phyloP scores from a whole-genome alignment of 495 filamentous ascomycete species.

The Aspergillus haitiensis region DNA sequence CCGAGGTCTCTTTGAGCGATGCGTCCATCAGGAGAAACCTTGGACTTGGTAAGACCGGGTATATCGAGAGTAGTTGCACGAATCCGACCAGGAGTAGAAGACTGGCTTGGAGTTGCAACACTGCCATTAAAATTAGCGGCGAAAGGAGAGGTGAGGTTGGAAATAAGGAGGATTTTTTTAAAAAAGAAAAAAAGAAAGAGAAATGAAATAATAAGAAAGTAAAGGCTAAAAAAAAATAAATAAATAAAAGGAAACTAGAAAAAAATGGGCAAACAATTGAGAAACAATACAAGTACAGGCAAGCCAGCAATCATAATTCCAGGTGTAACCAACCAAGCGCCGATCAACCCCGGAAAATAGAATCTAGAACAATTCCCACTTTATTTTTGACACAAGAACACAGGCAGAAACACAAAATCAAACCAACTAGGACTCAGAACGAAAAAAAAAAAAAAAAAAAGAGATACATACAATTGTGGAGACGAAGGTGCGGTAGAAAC shows the following conservation, averaged over 20 bases:
- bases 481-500: constrained; percentile 66
- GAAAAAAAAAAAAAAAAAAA: constrained; percentile 20
- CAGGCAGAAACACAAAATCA: constrained; percentile 11
- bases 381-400: constrained; percentile 11
- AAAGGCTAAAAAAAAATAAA: background rate
- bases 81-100: constrained; percentile 56
- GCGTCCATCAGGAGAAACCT: constrained; percentile 88
- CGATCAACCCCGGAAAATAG: constrained; percentile 6
- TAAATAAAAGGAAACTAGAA: background rate
- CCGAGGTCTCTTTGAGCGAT: constrained; percentile 92
- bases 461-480: constrained; percentile 63
- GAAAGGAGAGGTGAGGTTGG: constrained; percentile 7
- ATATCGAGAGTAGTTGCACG: constrained; percentile 86
- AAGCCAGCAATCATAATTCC: background rate
- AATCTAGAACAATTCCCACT: constrained; percentile 19
- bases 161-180: background rate
- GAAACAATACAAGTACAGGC: background rate
- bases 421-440: constrained; percentile 22
- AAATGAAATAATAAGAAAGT: constrained; percentile 5
- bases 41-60: constrained; percentile 85
- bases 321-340: background rate
- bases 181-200: constrained; percentile 15
- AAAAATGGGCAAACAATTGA: background rate
- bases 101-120: constrained; percentile 35
- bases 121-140: constrained; percentile 10